Evolutionary conservation across 2,329 filamentous ascomycete species (phyloP), one percentile per base, ranked within the genome.

Genomic region (Xylariomycetidae sp.): DNA sequence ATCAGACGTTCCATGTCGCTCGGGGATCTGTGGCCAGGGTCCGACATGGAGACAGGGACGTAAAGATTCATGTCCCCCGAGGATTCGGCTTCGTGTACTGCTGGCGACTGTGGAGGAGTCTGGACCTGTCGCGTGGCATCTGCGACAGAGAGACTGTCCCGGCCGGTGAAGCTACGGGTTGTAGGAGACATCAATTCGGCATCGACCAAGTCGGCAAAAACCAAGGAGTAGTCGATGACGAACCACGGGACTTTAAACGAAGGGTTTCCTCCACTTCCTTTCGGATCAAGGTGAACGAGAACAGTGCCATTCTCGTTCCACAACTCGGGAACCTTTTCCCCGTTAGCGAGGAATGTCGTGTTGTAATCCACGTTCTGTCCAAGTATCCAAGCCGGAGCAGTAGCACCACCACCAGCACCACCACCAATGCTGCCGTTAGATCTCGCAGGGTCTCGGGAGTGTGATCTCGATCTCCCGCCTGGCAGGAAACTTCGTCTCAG

Each of bases 281-380:
- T 67, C 1, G 77, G 66, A 36, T 72, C 72, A 4, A 84, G 57
- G 45, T 77, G 77, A 14, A 84, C 67, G 31, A 67, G 62, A 16
- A 80, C 67, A 40, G 70, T 70, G 25, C 74, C 77, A 32, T 56
- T 61, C 34, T 81, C 76, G 43, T 78, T 74, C 80, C 80, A 83
- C 14, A 84, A 57, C 53, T 83, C 80, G 2, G 78, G 75, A 4
- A 82, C 73, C 62, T 72, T 77, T 45, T 81, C 74, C 14, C 67
- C 71, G 27, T 69, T 70, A 15, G 63, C 51, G 33, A 82, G 56
- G 19, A 67, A 66, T 6, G 62, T 51, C 0, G 69, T 61, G 49
- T 74, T 79, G 50, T 82, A 82, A 33, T 81, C 75, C 10, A 62
- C 64, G 27, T 59, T 61, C 31, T 70, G 70, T 6, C 72, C 68